phyloP scores from a whole-genome alignment of 805 yeast genomes.

The Yarrowia sp. region DNA sequence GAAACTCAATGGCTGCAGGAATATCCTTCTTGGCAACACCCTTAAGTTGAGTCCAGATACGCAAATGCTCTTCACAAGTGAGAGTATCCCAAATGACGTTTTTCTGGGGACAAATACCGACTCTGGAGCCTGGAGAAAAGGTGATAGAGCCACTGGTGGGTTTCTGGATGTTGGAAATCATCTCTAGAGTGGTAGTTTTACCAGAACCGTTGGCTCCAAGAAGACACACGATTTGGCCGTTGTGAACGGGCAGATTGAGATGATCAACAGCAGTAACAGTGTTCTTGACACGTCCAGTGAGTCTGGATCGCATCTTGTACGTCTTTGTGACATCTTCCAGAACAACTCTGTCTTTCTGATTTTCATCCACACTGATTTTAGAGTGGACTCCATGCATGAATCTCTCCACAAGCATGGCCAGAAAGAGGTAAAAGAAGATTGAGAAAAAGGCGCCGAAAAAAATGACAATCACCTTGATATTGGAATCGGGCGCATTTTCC shows the following conservation, averaged over 20 bases:
- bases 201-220: constrained; percentile 43
- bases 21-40: constrained; percentile 33
- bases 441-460: constrained; percentile 39
- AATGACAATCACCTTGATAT: constrained; percentile 33
- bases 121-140: constrained; percentile 33
- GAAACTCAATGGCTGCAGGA: constrained; percentile 28
- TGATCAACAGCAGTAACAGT: constrained; percentile 37
- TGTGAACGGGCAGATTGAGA: constrained; percentile 34
- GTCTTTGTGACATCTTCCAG: constrained; percentile 34
- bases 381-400: constrained; percentile 25
- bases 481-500: constrained; percentile 36
- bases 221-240: constrained; percentile 40
- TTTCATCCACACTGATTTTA: not conserved
- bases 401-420: constrained; percentile 35
- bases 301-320: constrained; percentile 31
- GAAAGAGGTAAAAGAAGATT: constrained; percentile 35
- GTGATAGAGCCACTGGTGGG: constrained; percentile 35
- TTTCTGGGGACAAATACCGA: constrained; percentile 42
- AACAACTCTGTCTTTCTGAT: constrained; percentile 33
- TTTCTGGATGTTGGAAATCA: constrained; percentile 40
- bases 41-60: constrained; percentile 40
- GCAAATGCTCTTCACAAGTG: constrained; percentile 39
- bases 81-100: constrained; percentile 41
- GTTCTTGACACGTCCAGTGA: not conserved
- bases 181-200: constrained; percentile 42